Conservation (phyloP, 2,329 filamentous ascomycete genomes). For the Exutisphaerella laricina region DNA sequence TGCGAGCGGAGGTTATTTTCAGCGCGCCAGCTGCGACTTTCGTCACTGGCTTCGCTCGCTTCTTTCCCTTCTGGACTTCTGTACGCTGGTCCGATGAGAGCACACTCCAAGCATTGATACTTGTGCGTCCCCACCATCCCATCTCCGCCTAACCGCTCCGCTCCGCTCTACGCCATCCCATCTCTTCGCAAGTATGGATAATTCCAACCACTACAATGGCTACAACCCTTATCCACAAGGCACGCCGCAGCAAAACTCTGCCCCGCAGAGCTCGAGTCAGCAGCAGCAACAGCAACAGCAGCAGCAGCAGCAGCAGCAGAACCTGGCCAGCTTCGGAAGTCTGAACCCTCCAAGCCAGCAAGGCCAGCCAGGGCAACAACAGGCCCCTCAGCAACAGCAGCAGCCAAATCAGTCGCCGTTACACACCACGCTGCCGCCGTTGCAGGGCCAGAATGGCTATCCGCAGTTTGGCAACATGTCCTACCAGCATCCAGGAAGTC, state of each 20-base stretch:
- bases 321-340: slow-evolving; percentile 4
- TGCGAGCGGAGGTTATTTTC: neutral
- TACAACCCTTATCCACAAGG: slow-evolving; percentile 23
- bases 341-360: slow-evolving; percentile 4
- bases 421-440: slow-evolving; percentile 33
- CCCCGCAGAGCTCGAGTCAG: slow-evolving; percentile 14
- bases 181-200: slow-evolving; percentile 21
- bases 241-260: slow-evolving; percentile 9
- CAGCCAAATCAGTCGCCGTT: slow-evolving; percentile 20
- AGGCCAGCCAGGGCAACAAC: slow-evolving; percentile 17
- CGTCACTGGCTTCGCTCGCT: slow-evolving; percentile 4
- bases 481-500: slow-evolving; percentile 29
- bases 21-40: slow-evolving; percentile 2
- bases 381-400: slow-evolving; percentile 16
- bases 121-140: slow-evolving; percentile 10
- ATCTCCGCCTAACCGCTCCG: slow-evolving; percentile 5
- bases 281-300: slow-evolving; percentile 9
- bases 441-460: slow-evolving; percentile 32
- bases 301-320: slow-evolving; percentile 7
- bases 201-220: slow-evolving; percentile 22
- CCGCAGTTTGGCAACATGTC: slow-evolving; percentile 32
- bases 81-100: slow-evolving; percentile 8
- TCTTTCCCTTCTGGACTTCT: slow-evolving; percentile 4
- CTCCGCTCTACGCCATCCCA: neutral
- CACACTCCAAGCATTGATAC: slow-evolving; percentile 2